Percentiles rank a stretch among this genome's conserved stretches.
phyloP scores from a whole-genome alignment of 495 filamentous ascomycete genomes.

The Cenococcum geophilum region DNA sequence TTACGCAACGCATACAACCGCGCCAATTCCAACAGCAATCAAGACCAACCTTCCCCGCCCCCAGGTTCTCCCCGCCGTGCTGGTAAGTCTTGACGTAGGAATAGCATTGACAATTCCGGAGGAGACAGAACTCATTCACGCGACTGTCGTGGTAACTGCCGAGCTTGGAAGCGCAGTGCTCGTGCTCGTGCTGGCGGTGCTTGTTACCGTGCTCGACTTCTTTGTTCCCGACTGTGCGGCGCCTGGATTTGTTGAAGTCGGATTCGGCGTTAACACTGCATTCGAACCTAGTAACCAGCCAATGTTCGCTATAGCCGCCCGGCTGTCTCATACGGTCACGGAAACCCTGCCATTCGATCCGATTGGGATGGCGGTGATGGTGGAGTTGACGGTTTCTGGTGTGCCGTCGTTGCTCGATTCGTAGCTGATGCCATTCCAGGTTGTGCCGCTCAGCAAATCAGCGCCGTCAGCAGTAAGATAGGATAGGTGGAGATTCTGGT shows the following conservation, averaged over 20 bases:
- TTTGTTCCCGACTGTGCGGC: not conserved
- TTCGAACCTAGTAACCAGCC: conserved; percentile 23
- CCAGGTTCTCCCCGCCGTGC: not conserved
- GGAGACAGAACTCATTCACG: conserved; percentile 2
- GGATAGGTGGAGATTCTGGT: conserved; percentile 32
- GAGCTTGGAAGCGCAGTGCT: conserved; percentile 7
- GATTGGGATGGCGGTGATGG: conserved; percentile 20
- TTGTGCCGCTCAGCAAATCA: conserved; percentile 31
- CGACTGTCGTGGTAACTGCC: conserved; percentile 16
- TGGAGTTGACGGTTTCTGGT: conserved; percentile 18
- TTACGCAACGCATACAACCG: not conserved
- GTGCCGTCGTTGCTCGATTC: conserved; percentile 31
- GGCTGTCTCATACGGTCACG: conserved; percentile 31
- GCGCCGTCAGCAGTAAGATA: conserved; percentile 35
- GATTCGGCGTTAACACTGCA: conserved; percentile 7
- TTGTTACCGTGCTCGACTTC: conserved; percentile 11
- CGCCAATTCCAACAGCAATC: not conserved
- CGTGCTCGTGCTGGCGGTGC: not conserved
- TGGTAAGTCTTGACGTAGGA: not conserved
- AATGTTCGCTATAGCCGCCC: conserved; percentile 31
- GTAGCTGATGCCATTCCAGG: conserved; percentile 39
- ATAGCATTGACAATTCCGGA: not conserved
- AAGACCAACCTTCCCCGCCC: not conserved
- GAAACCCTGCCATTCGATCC: conserved; percentile 21
- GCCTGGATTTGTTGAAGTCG: not conserved